A percentile compares a stretch with the other conserved stretches of the same genome.
Evolutionary conservation across 129 eudicot genomes (phyloP).

Genomic region (Cynara cardunculus): DNA sequence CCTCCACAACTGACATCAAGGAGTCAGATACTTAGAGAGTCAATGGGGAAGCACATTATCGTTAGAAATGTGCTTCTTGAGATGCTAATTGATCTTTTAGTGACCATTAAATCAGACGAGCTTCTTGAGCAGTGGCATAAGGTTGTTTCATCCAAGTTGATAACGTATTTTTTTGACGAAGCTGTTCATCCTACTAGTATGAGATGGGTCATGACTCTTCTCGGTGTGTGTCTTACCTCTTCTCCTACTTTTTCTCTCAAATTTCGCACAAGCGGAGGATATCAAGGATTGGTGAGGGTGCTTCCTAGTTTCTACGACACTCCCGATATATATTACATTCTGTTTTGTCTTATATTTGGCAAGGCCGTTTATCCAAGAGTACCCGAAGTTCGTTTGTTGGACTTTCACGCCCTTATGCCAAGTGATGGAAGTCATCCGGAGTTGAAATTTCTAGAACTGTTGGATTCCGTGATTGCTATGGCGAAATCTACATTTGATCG

Average conservation of each 20-base stretch:
- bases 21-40: constrained; percentile 56
- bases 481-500: constrained; percentile 90
- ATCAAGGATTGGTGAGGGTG: constrained; percentile 81
- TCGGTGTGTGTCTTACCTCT: constrained; percentile 90
- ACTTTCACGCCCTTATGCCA: constrained; percentile 93
- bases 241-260: constrained; percentile 77
- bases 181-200: constrained; percentile 98
- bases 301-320: constrained; percentile 96
- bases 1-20: constrained; percentile 73
- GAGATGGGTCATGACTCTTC: constrained; percentile 98
- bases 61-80: constrained; percentile 96
- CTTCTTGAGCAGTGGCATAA: constrained; percentile 97
- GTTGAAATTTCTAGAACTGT: constrained; percentile 74
- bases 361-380: constrained; percentile 93
- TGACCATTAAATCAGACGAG: constrained; percentile 77
- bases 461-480: constrained; percentile 90
- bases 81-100: constrained; percentile 85
- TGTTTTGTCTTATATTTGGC: constrained; percentile 87
- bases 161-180: constrained; percentile 90
- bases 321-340: constrained; percentile 93
- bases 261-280: constrained; percentile 91
- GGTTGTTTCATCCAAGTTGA: constrained; percentile 75
- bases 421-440: constrained; percentile 69
- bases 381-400: constrained; percentile 95
- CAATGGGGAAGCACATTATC: constrained; percentile 91